These are phyloP conservation scores for Trichoderma atroviride DNA, from an alignment of 2,329 filamentous ascomycete species.

Conservation along the genomic window DNA sequence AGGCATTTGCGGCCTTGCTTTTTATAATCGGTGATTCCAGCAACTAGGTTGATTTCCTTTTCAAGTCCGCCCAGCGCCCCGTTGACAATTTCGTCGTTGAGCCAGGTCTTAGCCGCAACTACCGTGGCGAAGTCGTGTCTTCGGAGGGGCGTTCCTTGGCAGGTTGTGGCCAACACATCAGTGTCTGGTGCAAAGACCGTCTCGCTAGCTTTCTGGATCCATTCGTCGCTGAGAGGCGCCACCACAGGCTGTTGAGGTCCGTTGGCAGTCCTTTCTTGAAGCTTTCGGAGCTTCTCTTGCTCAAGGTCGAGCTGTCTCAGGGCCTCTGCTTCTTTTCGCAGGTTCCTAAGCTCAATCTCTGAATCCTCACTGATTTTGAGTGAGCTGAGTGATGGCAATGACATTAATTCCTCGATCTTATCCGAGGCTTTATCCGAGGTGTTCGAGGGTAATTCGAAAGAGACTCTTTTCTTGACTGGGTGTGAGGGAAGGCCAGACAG, in stretches of 20 bases:
- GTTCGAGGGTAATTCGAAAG: neutral
- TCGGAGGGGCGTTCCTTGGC: conserved; percentile 53
- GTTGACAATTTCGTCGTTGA: conserved; percentile 78
- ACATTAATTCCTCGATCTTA: neutral
- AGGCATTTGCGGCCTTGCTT: conserved; percentile 59
- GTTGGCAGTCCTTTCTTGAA: conserved; percentile 29
- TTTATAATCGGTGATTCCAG: conserved; percentile 54
- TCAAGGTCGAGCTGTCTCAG: neutral
- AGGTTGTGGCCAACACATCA: conserved; percentile 47
- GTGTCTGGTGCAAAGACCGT: neutral
- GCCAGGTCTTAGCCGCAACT: conserved; percentile 61
- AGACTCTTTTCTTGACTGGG: neutral
- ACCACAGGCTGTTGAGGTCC: conserved; percentile 33
- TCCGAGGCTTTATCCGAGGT: neutral
- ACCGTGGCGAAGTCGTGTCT: conserved; percentile 66
- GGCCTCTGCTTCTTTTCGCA: neutral
- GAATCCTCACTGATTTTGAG: neutral
- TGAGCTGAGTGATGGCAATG: neutral
- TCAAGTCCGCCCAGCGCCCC: conserved; percentile 65
- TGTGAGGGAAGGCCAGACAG: neutral
- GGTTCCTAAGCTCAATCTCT: neutral
- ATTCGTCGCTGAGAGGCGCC: conserved; percentile 35
- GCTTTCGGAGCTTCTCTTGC: conserved; percentile 26
- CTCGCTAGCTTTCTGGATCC: conserved; percentile 28
- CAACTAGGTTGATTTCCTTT: conserved; percentile 58